Conservation (phyloP, 768 basidiomycete species). For the Termitomyces eurrhizus region DNA sequence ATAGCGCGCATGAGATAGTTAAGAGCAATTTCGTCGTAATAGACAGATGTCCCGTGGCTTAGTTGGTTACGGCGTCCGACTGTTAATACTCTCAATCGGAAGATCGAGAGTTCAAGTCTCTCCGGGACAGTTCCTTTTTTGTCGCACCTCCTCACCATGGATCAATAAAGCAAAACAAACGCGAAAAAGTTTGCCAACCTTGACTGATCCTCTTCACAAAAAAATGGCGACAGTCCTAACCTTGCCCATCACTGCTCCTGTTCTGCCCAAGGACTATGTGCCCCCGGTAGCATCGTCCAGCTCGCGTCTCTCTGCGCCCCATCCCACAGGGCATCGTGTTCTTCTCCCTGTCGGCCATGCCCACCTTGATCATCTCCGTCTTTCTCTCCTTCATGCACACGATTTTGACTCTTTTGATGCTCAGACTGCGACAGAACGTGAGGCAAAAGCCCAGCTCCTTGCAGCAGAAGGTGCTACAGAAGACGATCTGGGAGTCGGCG, state of each 20-base stretch:
- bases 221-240: conserved; percentile 25
- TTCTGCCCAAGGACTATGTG: conserved; percentile 40
- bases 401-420: conserved; percentile 84
- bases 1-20: too few species aligned
- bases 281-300: conserved; percentile 31
- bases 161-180: background rate
- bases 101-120: background rate
- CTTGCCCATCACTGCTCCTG: conserved; percentile 25
- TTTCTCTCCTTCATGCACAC: conserved; percentile 69
- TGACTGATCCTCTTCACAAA: background rate
- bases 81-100: background rate
- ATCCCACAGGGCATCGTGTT: conserved; percentile 36
- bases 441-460: conserved; percentile 38
- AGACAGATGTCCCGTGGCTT: background rate
- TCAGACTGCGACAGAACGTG: conserved; percentile 39
- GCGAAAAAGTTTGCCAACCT: background rate
- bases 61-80: background rate
- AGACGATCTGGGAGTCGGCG: conserved; percentile 90
- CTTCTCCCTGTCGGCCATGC: conserved; percentile 87
- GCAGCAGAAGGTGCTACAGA: conserved; percentile 54
- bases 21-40: too few species aligned
- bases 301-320: conserved; percentile 29
- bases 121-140: background rate
- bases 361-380: conserved; percentile 77
- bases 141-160: background rate